Conservation (phyloP, 192 early-diverging fungal genomes). For the Helicostylum pulchrum region DNA sequence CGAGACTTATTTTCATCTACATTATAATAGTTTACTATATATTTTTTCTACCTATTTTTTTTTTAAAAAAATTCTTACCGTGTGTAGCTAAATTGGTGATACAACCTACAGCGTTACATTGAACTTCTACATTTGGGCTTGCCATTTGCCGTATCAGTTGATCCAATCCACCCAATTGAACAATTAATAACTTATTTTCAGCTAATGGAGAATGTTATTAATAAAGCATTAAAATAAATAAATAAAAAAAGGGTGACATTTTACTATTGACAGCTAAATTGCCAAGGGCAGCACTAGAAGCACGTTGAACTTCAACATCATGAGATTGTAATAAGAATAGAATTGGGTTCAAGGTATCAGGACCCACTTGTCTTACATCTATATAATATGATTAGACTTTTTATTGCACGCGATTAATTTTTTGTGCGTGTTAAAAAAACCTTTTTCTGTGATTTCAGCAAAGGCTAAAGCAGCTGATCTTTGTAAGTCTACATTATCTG, state of each 20-base stretch:
- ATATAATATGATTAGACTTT: neutral
- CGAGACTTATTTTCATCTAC: slow-evolving; percentile 83
- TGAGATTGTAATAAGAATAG: slow-evolving; percentile 77
- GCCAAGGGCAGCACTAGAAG: slow-evolving; percentile 82
- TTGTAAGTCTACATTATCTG: slow-evolving; percentile 80
- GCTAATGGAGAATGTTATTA: slow-evolving; percentile 40
- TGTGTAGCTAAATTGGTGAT: slow-evolving; percentile 89
- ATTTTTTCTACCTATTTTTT: too few relatives aligned
- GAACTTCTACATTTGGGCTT: slow-evolving; percentile 82
- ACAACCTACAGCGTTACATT: slow-evolving; percentile 92
- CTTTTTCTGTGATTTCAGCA: slow-evolving; percentile 84
- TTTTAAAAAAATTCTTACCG: too few relatives aligned
- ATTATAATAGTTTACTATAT: neutral
- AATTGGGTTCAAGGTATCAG: slow-evolving; percentile 77
- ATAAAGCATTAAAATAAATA: neutral
- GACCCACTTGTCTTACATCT: slow-evolving; percentile 71
- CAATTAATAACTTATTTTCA: slow-evolving; percentile 82
- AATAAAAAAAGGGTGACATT: neutral
- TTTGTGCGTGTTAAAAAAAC: slow-evolving; percentile 22
- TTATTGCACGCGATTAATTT: slow-evolving; percentile 71
- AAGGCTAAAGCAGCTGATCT: slow-evolving; percentile 87
- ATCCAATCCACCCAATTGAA: slow-evolving; percentile 77
- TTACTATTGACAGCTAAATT: slow-evolving; percentile 79
- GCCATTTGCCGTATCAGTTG: slow-evolving; percentile 84
- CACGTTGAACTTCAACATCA: slow-evolving; percentile 82